Evolutionary conservation across 225 moss, liverwort and hornwort species (phyloP), one percentile per base, ranked within the genome.

Genomic region (Sphagnum contortum): DNA sequence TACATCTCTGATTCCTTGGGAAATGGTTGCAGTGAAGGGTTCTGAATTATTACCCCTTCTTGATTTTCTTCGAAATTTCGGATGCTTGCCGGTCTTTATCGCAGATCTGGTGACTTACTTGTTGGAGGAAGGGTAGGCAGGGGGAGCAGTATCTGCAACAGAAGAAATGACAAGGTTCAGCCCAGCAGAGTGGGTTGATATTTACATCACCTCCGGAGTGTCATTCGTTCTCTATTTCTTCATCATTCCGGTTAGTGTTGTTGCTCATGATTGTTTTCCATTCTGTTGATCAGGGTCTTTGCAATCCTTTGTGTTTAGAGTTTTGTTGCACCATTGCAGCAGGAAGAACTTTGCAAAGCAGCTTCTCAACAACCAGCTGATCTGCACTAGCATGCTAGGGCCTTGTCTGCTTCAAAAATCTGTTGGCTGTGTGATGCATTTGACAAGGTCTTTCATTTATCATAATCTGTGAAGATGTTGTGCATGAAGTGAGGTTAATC

Each of bases 221-320:
- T 64, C 11, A 68, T 55, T 71, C 45, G 57, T 90, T 13, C 10
- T 90, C 3, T 96, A 92, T 64, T 73, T 92, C 2, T 3, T 92
- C 0, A 72, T 96, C 45, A 72, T 92, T 61, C 92, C 92, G 66
- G 81, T 85, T 73, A 60, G 64, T 45, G 12, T 10, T 8, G 8
- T 44, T 61, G 60, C 5, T 47, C 9, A 8, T 44, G 12, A 14
- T 61, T 61, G 4, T 8, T 44, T 51, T 55, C 48, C 5, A 51
- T 29, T 29, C 29, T 29, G 29, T 29, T 29, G 29, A 29, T 29
- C 29, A 29, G 29, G 29, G 29, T 29, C 29, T 29, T 29, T 29
- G 29, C 29, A 29, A 29, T 29, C 29, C 29, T 29, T 29, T 29
- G 29, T 29, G 29, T 29, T 29, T 29, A 29, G 29, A 29, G 29